Conservation (phyloP, 2,329 filamentous ascomycete species). For the Venturia aucupariae region DNA sequence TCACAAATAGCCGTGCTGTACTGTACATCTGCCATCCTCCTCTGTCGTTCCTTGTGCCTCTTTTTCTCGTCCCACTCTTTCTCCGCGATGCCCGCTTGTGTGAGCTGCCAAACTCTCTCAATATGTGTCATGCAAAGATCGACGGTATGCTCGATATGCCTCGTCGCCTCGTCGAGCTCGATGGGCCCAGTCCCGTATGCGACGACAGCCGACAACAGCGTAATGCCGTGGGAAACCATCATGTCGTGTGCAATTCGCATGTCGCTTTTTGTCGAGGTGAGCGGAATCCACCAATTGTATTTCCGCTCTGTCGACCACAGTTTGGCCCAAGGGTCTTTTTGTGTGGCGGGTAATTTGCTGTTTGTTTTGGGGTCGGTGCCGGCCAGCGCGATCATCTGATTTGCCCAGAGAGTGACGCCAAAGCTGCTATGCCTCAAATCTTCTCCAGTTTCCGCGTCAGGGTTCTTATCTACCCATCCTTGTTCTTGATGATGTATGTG, state of each 20-base stretch:
- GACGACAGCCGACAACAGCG: neutral
- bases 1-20: neutral
- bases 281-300: constrained; percentile 6
- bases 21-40: neutral
- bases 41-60: constrained; percentile 1
- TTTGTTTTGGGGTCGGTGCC: neutral
- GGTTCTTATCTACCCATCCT: neutral
- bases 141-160: neutral
- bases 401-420: neutral
- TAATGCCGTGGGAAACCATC: constrained; percentile 9
- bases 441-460: neutral
- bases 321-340: neutral
- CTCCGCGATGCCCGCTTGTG: neutral
- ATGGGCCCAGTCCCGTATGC: neutral
- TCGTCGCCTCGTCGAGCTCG: neutral
- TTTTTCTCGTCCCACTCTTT: neutral
- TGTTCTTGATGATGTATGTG: neutral
- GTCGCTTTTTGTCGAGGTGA: neutral
- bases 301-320: neutral
- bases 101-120: neutral
- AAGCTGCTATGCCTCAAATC: neutral
- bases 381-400: neutral
- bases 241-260: neutral
- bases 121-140: neutral
- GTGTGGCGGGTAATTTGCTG: neutral